These are phyloP conservation scores for Rosa hybrid DNA, from an alignment of 331 rosid species.

Conservation along the genomic window DNA sequence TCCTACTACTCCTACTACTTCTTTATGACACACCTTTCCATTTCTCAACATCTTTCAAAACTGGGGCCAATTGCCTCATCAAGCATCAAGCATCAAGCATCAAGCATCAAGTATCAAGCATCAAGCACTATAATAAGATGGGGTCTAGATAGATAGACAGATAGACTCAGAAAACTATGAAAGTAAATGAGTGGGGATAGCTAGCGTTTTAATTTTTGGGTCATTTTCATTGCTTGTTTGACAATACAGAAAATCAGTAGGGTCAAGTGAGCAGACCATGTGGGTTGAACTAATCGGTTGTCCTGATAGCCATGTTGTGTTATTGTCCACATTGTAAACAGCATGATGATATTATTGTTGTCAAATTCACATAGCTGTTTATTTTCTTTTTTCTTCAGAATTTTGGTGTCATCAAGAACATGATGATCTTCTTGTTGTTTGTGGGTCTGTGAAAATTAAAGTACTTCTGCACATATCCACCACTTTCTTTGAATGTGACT, in stretches of 20 bases:
- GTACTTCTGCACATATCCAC: neutral
- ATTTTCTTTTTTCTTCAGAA: neutral
- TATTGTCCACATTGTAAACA: slow-evolving; percentile 11
- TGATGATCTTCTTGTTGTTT: neutral
- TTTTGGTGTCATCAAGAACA: neutral
- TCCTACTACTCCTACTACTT: neutral
- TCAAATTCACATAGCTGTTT: neutral
- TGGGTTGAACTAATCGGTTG: slow-evolving; percentile 7
- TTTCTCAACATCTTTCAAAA: neutral
- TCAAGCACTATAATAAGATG: slow-evolving; percentile 1
- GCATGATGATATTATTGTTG: neutral
- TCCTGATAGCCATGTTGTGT: slow-evolving; percentile 5
- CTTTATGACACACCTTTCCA: slow-evolving; percentile 22
- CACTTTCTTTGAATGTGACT: neutral
- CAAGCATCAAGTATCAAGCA: slow-evolving; percentile 9
- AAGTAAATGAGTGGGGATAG: slow-evolving; percentile 9
- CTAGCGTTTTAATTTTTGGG: neutral
- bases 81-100: slow-evolving; percentile 16
- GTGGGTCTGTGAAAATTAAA: neutral
- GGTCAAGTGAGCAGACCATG: slow-evolving; percentile 11
- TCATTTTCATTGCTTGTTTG: slow-evolving; percentile 15
- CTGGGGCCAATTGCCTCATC: slow-evolving; percentile 19
- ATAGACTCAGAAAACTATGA: slow-evolving; percentile 2
- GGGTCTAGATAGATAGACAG: neutral
- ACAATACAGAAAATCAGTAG: slow-evolving; percentile 6